Evolutionary conservation across 2,329 filamentous ascomycete genomes (phyloP), one percentile per base, ranked within the genome.

Genomic region (Orbilia quercus): DNA sequence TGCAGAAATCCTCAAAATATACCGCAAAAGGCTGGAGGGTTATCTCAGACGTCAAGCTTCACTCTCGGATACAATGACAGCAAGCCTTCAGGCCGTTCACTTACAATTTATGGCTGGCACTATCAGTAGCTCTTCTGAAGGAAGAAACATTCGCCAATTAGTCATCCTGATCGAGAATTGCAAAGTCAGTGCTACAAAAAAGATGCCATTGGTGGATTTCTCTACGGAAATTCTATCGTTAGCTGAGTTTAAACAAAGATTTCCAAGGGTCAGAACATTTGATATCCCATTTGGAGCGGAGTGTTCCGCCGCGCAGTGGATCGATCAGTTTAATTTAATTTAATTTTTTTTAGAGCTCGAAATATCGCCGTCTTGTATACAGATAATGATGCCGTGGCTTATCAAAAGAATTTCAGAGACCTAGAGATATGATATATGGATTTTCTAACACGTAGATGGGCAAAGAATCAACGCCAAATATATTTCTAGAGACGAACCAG

Each of bases 301-400:
- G 12, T 22, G 7, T 22, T 45, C 20, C n/a, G 18, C 20, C 20
- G 42, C 18, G 7, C 2, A 9, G 42, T 45, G 42, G 42, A 45
- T 45, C 42, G 42, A 45, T 45, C 42, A 45, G 16, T 45, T 45
- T 45, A 12, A 20, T 45, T 45, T 4, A 45, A n/a, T 16, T n/a
- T 42, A 42, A 7, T 16, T 16, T 42, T 12, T n/a, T n/a, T n/a
- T n/a, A n/a, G n/a, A n/a, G n/a, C n/a, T n/a, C n/a, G n/a, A n/a
- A n/a, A n/a, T n/a, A n/a, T n/a, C n/a, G n/a, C n/a, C n/a, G n/a
- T n/a, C n/a, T n/a, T n/a, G n/a, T n/a, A n/a, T n/a, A n/a, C n/a
- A n/a, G n/a, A n/a, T n/a, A n/a, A n/a, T n/a, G n/a, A n/a, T n/a
- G n/a, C n/a, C n/a, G n/a, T n/a, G n/a, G n/a, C n/a, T n/a, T n/a